A percentile compares a stretch with the other conserved stretches of the same genome.
These are phyloP conservation scores for Eudorina sp. DNA, from an alignment of 139 green algal species.

Conservation along the genomic window DNA sequence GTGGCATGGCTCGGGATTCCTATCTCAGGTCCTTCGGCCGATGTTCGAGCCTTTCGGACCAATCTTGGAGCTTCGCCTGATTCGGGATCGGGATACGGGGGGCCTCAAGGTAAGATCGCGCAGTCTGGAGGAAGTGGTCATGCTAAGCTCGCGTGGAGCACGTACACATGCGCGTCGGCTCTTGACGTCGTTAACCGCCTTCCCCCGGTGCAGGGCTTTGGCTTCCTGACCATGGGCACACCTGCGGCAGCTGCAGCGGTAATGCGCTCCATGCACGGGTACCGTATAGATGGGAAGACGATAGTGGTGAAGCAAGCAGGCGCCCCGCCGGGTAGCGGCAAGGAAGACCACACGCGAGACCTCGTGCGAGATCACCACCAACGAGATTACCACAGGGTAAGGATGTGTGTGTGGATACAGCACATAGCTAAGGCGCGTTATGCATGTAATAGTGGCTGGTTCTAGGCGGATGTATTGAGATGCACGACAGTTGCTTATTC, in stretches of 20 bases:
- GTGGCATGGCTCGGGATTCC: no score
- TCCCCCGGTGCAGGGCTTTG: conserved; percentile 57
- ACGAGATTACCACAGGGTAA: neutral
- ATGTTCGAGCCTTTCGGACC: conserved; percentile 75
- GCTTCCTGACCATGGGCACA: conserved; percentile 68
- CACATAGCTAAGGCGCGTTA: no score
- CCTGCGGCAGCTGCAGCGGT: neutral
- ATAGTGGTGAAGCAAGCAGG: conserved; percentile 68
- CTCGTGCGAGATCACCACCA: neutral
- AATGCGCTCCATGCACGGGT: conserved; percentile 60
- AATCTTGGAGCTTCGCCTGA: conserved; percentile 63
- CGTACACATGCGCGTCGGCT: no score
- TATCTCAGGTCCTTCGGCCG: conserved; percentile 68
- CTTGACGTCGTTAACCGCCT: no score
- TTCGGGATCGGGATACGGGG: conserved; percentile 66
- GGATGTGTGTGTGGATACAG: no score
- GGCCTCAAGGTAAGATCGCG: conserved; percentile 58
- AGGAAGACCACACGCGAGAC: neutral
- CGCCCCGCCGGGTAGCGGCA: conserved; percentile 44
- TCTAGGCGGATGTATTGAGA: no score
- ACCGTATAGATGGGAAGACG: conserved; percentile 62
- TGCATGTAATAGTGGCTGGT: no score
- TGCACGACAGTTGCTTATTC: no score
- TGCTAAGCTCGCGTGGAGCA: no score
- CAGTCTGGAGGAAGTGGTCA: no score